Base-by-base conservation (phyloP, 768 basidiomycete genomes). In the Auricularia sp. region DNA sequence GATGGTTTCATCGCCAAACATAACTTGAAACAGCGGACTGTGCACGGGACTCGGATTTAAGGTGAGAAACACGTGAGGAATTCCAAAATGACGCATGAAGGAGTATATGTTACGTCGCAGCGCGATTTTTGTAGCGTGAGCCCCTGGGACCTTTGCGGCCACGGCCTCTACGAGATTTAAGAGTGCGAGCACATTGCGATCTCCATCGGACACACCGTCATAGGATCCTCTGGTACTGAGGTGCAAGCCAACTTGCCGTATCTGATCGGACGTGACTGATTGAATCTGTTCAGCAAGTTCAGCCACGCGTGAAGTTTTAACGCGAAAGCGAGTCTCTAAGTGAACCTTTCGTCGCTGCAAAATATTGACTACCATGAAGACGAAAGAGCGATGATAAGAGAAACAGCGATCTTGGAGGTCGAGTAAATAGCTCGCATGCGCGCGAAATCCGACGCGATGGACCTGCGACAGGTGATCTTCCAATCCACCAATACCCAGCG, bases 1-100 rank as follows among this genome's bases (percentile, higher is more conserved):
- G 6, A 67, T 61, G n/a, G 24, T 42, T 0, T 66, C 35, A 56
- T 77, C 68, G 10, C 74, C 71, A 56, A 62, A 67, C 58, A 75
- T 71, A 0, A 75, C 74, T 42, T 75, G 74, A 62, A 74, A 75
- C 0, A 75, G 65, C 3, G 74, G 74, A n/a, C 71, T 72, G 39
- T 74, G 66, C 13, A 45, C 54, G 24, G 66, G 59, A 59, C 34
- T 62, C 14, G 72, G 70, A 63, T 75, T 75, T 37, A 73, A 66
- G 0, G 72, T 39, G 39, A 39, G 39, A 54, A 68, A 75, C 0
- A 75, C 24, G 47, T 68, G 73, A 8, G 72, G 70, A 13, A 77
- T 5, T n/a, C 75, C 73, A 65, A 75, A 76, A 61, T 69, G 70
- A 7, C 69, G 72, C 18, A 69, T 71, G 58, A 77, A 77, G 34